Evolutionary conservation across 176 grass and related monocot species (phyloP).

Genomic region (Phragmites australis): DNA sequence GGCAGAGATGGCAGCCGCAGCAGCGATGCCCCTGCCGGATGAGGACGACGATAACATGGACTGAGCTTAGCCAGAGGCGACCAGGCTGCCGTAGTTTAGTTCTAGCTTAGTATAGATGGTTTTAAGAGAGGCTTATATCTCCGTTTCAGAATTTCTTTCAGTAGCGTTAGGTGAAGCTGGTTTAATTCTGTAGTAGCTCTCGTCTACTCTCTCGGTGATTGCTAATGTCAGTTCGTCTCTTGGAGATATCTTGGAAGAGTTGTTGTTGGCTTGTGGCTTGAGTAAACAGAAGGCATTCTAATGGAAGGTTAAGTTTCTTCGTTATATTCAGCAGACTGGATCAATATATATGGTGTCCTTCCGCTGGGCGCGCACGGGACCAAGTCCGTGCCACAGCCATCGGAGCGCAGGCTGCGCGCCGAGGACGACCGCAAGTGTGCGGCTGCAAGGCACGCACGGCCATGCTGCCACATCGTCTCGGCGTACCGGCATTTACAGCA

Average conservation of each 20-base stretch:
- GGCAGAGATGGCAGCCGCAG: slow-evolving; percentile 51
- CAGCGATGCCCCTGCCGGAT: slow-evolving; percentile 63
- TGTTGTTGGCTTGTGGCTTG: too few relatives aligned
- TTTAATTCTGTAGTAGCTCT: not conserved
- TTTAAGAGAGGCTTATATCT: not conserved
- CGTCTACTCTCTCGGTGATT: not conserved
- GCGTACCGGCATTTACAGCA: too few relatives aligned
- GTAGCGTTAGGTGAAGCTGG: not conserved
- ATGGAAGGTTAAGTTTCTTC: too few relatives aligned
- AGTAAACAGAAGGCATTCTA: too few relatives aligned
- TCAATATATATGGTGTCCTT: too few relatives aligned
- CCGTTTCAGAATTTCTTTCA: slow-evolving; percentile 1
- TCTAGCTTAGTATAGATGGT: not conserved
- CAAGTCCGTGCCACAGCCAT: too few relatives aligned
- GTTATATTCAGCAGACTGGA: too few relatives aligned
- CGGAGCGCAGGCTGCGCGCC: too few relatives aligned
- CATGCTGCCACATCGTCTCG: too few relatives aligned
- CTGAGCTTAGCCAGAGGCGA: slow-evolving; percentile 14
- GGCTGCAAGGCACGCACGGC: too few relatives aligned
- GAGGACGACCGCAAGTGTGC: too few relatives aligned
- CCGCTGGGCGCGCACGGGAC: too few relatives aligned
- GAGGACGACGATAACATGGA: slow-evolving; percentile 56
- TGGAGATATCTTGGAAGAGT: not conserved
- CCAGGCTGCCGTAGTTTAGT: slow-evolving; percentile 7
- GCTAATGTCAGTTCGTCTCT: not conserved